These are phyloP conservation scores for Aureobasidium mangrovei DNA, from an alignment of 2,329 filamentous ascomycete genomes.

Conservation along the genomic window DNA sequence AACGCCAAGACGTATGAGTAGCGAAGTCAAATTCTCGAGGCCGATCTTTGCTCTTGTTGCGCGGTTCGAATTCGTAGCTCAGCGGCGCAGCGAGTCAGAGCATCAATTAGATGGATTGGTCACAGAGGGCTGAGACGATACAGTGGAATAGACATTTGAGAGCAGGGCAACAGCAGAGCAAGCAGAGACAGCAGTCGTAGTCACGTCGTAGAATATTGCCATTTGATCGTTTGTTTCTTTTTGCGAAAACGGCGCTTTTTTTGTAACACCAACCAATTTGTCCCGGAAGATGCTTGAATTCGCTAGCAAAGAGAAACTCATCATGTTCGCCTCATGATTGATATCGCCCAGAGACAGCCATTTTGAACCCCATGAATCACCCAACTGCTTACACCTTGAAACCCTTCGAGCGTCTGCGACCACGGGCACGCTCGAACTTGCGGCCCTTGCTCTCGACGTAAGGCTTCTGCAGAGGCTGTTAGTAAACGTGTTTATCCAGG, in stretches of 20 bases:
- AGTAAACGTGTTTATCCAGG: conserved; percentile 12
- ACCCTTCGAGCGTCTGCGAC: conserved; percentile 93
- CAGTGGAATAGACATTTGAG: not conserved
- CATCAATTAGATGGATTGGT: not conserved
- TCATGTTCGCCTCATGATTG: conserved; percentile 14
- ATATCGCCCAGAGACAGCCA: conserved; percentile 15
- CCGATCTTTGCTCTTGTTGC: conserved; percentile 10
- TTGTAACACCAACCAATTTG: conserved; percentile 12
- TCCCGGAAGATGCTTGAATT: conserved; percentile 13
- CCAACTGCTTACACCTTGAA: conserved; percentile 87
- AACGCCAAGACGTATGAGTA: conserved; percentile 9
- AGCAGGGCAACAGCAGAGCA: not conserved
- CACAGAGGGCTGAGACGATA: not conserved
- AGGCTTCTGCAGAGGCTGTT: conserved; percentile 60
- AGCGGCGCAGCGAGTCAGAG: not conserved
- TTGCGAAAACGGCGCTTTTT: conserved; percentile 14
- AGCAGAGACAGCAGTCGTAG: not conserved
- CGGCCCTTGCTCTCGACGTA: conserved; percentile 97
- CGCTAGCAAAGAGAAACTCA: conserved; percentile 16
- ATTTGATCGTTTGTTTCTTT: conserved; percentile 14
- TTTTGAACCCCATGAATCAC: conserved; percentile 15
- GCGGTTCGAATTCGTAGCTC: conserved; percentile 5
- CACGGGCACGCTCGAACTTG: conserved; percentile 99
- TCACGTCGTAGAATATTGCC: conserved; percentile 14
- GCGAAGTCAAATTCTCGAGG: conserved; percentile 1